phyloP scores from a whole-genome alignment of 2,329 filamentous ascomycete genomes.

The Pseudopyricularia cyperi region DNA sequence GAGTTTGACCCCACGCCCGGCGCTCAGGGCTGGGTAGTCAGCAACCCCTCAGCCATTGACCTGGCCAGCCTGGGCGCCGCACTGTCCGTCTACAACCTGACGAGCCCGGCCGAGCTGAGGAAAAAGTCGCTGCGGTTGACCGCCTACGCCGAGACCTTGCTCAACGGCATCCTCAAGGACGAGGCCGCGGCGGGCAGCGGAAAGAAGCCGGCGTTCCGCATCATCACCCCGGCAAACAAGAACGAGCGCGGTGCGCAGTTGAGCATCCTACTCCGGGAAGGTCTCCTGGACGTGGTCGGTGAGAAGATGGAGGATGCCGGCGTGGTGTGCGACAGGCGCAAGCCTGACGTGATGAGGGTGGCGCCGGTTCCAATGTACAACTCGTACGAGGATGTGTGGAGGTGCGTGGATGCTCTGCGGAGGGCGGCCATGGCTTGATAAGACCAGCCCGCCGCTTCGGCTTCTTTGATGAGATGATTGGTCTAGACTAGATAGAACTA shows the following conservation, averaged over 20 bases:
- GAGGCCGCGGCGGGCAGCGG: slow-evolving; percentile 14
- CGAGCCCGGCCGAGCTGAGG: slow-evolving; percentile 55
- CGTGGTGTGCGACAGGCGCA: slow-evolving; percentile 70
- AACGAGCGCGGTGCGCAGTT: slow-evolving; percentile 64
- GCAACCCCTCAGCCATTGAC: slow-evolving; percentile 70
- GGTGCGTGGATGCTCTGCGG: slow-evolving; percentile 12
- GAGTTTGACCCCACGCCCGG: slow-evolving; percentile 64
- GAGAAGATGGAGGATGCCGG: slow-evolving; percentile 51
- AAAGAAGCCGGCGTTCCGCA: slow-evolving; percentile 30
- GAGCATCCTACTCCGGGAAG: slow-evolving; percentile 55
- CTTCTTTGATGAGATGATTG: neutral
- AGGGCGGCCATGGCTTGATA: neutral
- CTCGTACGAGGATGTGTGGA: slow-evolving; percentile 54
- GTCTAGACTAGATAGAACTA: too few species aligned
- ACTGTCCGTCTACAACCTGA: slow-evolving; percentile 60
- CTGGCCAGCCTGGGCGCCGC: slow-evolving; percentile 62
- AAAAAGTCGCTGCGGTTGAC: slow-evolving; percentile 62
- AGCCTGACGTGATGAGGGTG: slow-evolving; percentile 73
- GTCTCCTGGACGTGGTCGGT: slow-evolving; percentile 57
- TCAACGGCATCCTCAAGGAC: slow-evolving; percentile 29
- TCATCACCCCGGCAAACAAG: slow-evolving; percentile 60
- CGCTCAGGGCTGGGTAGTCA: slow-evolving; percentile 72
- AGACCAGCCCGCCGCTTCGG: neutral
- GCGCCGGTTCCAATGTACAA: slow-evolving; percentile 81
- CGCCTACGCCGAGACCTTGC: slow-evolving; percentile 59